These are phyloP conservation scores for Agaricus subrufescens DNA, from an alignment of 768 basidiomycete species.

Conservation along the genomic window DNA sequence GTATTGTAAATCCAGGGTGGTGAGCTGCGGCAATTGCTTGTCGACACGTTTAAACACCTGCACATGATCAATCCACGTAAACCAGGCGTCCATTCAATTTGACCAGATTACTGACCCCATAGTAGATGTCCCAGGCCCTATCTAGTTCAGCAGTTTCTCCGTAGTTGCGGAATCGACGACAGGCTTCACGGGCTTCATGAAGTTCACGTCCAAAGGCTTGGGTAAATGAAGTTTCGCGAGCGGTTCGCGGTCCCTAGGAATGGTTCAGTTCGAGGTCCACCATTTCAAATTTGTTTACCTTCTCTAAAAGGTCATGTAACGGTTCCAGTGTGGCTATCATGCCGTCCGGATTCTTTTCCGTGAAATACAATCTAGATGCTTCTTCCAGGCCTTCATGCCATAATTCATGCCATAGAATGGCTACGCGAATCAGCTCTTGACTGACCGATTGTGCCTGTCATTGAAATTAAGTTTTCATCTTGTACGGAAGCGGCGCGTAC, in stretches of 20 bases:
- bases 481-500: constrained; percentile 3
- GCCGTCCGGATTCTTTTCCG: constrained; percentile 92
- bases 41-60: constrained; percentile 96
- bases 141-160: constrained; percentile 89
- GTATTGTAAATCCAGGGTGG: constrained; percentile 92
- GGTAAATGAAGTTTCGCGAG: constrained; percentile 90
- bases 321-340: constrained; percentile 95
- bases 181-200: constrained; percentile 88
- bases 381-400: constrained; percentile 99
- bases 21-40: constrained; percentile 86
- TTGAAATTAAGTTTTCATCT: neutral
- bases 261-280: constrained; percentile 1
- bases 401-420: constrained; percentile 97
- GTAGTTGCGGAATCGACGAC: constrained; percentile 77
- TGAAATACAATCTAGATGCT: constrained; percentile 93
- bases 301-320: constrained; percentile 88
- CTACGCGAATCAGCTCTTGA: constrained; percentile 92
- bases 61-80: neutral
- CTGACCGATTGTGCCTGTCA: constrained; percentile 55
- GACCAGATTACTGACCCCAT: constrained; percentile 52
- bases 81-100: neutral
- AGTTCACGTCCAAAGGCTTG: constrained; percentile 93
- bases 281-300: constrained; percentile 39
- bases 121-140: constrained; percentile 99
- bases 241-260: constrained; percentile 83